Conservation (phyloP, 208 protist species). For the Wallacemonas rigidus region DNA sequence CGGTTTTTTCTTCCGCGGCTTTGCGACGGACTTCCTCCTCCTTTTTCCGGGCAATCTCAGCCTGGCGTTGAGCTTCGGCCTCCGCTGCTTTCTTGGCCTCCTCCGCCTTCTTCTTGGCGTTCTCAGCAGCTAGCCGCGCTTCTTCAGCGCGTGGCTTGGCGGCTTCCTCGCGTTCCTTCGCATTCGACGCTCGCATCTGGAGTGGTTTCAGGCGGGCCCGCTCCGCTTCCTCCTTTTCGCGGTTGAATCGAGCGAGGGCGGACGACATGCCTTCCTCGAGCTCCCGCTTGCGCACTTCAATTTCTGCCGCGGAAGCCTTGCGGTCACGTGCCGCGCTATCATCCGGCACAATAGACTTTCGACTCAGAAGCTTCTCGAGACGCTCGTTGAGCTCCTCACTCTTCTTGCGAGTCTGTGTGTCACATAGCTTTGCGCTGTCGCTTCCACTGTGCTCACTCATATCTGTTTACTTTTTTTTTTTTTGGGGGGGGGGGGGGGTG, state of each 20-base stretch:
- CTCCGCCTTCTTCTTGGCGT: conserved; percentile 17
- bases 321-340: not conserved
- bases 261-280: not conserved
- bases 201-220: not conserved
- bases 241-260: not conserved
- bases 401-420: conserved; percentile 14
- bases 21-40: conserved; percentile 11
- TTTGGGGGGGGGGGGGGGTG: not conserved
- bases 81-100: conserved; percentile 5
- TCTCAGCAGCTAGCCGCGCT: not conserved
- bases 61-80: conserved; percentile 9
- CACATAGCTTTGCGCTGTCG: conserved; percentile 7
- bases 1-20: conserved; percentile 14
- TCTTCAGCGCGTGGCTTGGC: conserved; percentile 2
- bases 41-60: conserved; percentile 17
- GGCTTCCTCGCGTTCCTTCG: conserved; percentile 16
- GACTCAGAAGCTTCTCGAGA: conserved; percentile 1
- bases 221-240: conserved; percentile 2
- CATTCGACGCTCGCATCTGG: conserved; percentile 1
- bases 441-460: conserved; percentile 9
- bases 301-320: not conserved
- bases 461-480: conserved; percentile 13
- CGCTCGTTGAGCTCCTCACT: conserved; percentile 5
- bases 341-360: not conserved
- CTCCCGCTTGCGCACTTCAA: not conserved